Percentiles rank a stretch among this genome's conserved stretches.
These are phyloP conservation scores for Ogataea parapolymorpha DNA, from an alignment of 805 yeast species.

Conservation along the genomic window DNA sequence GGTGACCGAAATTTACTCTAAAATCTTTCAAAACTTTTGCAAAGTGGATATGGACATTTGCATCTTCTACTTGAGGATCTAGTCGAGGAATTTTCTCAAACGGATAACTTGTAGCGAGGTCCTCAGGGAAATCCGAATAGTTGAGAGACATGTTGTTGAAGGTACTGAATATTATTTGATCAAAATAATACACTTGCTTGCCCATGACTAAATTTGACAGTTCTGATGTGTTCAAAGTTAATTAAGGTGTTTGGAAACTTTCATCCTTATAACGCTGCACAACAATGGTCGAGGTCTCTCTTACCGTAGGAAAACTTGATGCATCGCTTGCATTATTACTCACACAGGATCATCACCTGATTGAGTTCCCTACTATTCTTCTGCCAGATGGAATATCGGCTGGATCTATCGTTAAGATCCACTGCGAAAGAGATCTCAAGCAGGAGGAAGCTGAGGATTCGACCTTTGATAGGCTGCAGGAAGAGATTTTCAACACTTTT, in stretches of 20 bases:
- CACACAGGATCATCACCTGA: slow-evolving; percentile 85
- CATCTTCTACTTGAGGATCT: slow-evolving; percentile 29
- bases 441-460: slow-evolving; percentile 59
- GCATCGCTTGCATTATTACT: slow-evolving; percentile 89
- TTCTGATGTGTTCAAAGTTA: slow-evolving; percentile 6
- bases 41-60: slow-evolving; percentile 30
- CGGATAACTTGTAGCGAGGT: too few relatives aligned
- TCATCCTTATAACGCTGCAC: background rate
- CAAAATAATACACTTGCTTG: background rate
- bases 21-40: slow-evolving; percentile 37
- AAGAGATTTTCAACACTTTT: slow-evolving; percentile 65
- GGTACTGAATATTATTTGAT: too few relatives aligned
- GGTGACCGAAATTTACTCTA: slow-evolving; percentile 26
- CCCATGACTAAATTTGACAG: slow-evolving; percentile 3
- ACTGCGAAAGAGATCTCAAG: slow-evolving; percentile 71
- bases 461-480: slow-evolving; percentile 64
- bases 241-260: background rate
- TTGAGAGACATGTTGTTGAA: too few relatives aligned
- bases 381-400: slow-evolving; percentile 88
- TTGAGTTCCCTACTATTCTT: slow-evolving; percentile 94
- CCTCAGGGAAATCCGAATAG: too few relatives aligned
- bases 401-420: slow-evolving; percentile 85
- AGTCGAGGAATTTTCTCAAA: background rate
- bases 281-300: slow-evolving; percentile 79
- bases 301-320: slow-evolving; percentile 93